Evolutionary conservation across 2,329 filamentous ascomycete species (phyloP).

Genomic region (Colletotrichum magnum): DNA sequence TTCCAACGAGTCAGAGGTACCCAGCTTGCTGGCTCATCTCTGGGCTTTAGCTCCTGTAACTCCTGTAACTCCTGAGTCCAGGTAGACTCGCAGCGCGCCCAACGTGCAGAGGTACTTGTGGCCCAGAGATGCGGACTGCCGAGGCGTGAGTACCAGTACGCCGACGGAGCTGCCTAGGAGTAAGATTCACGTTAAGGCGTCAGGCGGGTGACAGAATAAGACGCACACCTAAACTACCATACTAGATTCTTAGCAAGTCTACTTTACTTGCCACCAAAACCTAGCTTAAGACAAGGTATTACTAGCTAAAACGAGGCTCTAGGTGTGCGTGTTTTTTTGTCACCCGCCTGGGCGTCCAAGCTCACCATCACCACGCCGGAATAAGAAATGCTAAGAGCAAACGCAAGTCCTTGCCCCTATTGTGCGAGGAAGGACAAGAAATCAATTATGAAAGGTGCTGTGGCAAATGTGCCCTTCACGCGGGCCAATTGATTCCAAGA

Average conservation of each 20-base stretch:
- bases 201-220: not conserved
- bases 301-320: too few relatives aligned
- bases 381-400: conserved; percentile 36
- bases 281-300: too few relatives aligned
- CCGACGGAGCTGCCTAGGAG: conserved; percentile 30
- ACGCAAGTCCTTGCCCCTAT: conserved; percentile 38
- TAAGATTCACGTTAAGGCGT: conserved; percentile 24
- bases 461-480: not conserved
- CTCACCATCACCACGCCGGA: conserved; percentile 26
- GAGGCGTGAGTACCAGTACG: not conserved
- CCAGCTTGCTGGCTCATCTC: conserved; percentile 4
- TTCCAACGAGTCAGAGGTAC: conserved; percentile 24
- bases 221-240: too few relatives aligned
- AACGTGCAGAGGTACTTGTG: conserved; percentile 17
- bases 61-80: conserved; percentile 4
- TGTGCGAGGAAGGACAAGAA: conserved; percentile 7
- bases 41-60: conserved; percentile 16
- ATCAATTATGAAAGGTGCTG: not conserved
- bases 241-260: too few relatives aligned
- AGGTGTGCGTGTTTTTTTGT: too few relatives aligned
- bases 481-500: not conserved
- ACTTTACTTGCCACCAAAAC: too few relatives aligned
- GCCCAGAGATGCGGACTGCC: conserved; percentile 16
- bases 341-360: conserved; percentile 21
- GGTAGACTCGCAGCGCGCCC: conserved; percentile 8